Evolutionary conservation across 1,139 yeast species (phyloP).

Genomic region (Blastobotrys indianensis): DNA sequence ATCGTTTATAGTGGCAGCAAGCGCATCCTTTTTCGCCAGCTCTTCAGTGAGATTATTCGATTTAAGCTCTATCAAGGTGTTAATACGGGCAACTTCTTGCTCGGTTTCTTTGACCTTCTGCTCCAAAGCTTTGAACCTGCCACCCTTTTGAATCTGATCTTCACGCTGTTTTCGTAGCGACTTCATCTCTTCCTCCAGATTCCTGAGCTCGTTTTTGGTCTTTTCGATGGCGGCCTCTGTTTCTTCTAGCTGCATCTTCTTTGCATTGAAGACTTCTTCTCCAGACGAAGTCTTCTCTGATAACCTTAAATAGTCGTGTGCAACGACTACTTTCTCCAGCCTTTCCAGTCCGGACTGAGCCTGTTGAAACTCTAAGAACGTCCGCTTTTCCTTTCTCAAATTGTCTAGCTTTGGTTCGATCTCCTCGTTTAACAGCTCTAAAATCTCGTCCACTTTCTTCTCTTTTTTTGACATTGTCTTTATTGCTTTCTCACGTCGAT

Average conservation of each 20-base stretch:
- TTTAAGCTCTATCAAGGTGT: slow-evolving; percentile 56
- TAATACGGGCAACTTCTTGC: slow-evolving; percentile 63
- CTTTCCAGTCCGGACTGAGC: slow-evolving; percentile 77
- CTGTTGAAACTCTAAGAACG: slow-evolving; percentile 80
- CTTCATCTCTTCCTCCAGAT: slow-evolving; percentile 57
- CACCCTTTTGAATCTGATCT: slow-evolving; percentile 57
- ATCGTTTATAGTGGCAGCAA: slow-evolving; percentile 25
- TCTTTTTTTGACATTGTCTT: slow-evolving; percentile 90
- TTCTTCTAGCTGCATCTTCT: slow-evolving; percentile 36
- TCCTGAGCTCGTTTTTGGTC: slow-evolving; percentile 49
- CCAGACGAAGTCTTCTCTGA: slow-evolving; percentile 30
- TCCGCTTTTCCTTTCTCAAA: slow-evolving; percentile 72
- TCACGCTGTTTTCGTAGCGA: slow-evolving; percentile 52
- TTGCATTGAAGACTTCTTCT: slow-evolving; percentile 32
- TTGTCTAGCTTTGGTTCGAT: slow-evolving; percentile 89
- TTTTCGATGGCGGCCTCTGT: slow-evolving; percentile 34
- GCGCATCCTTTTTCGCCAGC: slow-evolving; percentile 21
- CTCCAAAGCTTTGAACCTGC: slow-evolving; percentile 58
- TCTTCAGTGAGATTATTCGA: slow-evolving; percentile 52
- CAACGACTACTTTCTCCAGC: slow-evolving; percentile 64
- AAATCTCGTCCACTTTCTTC: slow-evolving; percentile 71
- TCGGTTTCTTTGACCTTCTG: slow-evolving; percentile 49
- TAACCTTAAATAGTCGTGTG: slow-evolving; percentile 60
- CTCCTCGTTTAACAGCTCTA: slow-evolving; percentile 69
- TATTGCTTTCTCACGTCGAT: slow-evolving; percentile 85